A percentile compares a stretch with the other conserved stretches of the same genome.
phyloP scores from a whole-genome alignment of 345 rosid genomes.

The Abelmoschus esculentus region DNA sequence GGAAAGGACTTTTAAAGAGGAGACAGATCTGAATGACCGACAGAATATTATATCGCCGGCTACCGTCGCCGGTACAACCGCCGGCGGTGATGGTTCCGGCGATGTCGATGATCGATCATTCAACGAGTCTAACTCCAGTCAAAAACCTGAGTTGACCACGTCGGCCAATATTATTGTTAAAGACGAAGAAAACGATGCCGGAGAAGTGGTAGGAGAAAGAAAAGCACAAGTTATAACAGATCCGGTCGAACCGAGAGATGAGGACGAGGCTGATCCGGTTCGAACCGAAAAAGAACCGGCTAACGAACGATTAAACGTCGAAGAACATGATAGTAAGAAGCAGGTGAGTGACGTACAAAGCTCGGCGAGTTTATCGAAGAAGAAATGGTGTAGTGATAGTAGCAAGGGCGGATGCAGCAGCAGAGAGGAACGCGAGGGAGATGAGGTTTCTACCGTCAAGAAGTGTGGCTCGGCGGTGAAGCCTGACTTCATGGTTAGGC shows the following conservation, averaged over 20 bases:
- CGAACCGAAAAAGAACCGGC: conserved; percentile 10
- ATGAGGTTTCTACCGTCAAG: conserved; percentile 46
- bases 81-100: conserved; percentile 26
- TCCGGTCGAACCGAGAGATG: conserved; percentile 16
- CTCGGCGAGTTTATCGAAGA: conserved; percentile 32
- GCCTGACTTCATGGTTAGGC: conserved; percentile 30
- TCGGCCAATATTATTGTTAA: neutral
- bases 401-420: conserved; percentile 25
- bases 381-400: conserved; percentile 29
- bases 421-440: conserved; percentile 36
- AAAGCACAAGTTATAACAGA: conserved; percentile 17
- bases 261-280: conserved; percentile 17
- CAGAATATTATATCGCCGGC: conserved; percentile 14
- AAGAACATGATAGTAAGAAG: conserved; percentile 15
- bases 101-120: conserved; percentile 39
- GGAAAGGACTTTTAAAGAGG: conserved; percentile 27
- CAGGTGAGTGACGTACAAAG: conserved; percentile 49
- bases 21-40: conserved; percentile 31
- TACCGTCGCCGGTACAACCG: conserved; percentile 12
- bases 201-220: conserved; percentile 1
- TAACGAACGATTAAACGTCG: conserved; percentile 15
- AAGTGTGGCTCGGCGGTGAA: conserved; percentile 30
- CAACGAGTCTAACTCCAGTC: conserved; percentile 47
- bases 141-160: conserved; percentile 25
- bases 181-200: conserved; percentile 21